These are phyloP conservation scores for Aschersonia sp. DNA, from an alignment of 2,329 filamentous ascomycete species.

Conservation along the genomic window DNA sequence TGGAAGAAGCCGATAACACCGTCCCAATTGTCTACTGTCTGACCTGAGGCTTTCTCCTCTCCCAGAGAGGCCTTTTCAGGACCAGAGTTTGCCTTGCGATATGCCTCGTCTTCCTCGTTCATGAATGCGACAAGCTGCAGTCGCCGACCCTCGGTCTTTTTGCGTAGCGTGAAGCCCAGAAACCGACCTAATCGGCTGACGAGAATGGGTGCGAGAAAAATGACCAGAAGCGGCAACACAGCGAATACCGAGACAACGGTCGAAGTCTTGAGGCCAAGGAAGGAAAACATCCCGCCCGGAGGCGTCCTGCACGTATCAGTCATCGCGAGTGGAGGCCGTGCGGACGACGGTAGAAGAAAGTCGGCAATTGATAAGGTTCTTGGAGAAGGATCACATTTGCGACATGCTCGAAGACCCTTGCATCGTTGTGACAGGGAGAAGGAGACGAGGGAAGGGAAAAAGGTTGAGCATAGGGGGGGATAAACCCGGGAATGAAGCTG, in stretches of 20 bases:
- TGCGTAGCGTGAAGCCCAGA: slow-evolving; percentile 46
- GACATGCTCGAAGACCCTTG: not conserved
- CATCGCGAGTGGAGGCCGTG: slow-evolving; percentile 4
- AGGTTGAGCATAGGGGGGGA: not conserved
- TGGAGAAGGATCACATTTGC: not conserved
- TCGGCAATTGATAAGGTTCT: not conserved
- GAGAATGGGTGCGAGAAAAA: slow-evolving; percentile 13
- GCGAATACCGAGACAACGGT: slow-evolving; percentile 10
- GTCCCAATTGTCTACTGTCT: slow-evolving; percentile 48
- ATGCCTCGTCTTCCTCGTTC: slow-evolving; percentile 28
- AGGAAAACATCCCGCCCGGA: slow-evolving; percentile 6
- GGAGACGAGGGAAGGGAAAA: not conserved
- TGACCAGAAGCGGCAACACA: slow-evolving; percentile 8
- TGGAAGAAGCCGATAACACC: slow-evolving; percentile 94
- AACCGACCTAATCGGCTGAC: slow-evolving; percentile 21
- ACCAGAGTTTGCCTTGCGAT: slow-evolving; percentile 16
- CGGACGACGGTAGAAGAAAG: not conserved
- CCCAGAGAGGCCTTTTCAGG: slow-evolving; percentile 32
- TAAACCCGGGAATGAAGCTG: not conserved
- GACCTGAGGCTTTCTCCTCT: slow-evolving; percentile 49
- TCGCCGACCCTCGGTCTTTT: slow-evolving; percentile 48
- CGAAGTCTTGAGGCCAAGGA: not conserved
- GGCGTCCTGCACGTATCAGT: slow-evolving; percentile 15
- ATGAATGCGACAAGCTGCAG: slow-evolving; percentile 40
- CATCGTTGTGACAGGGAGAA: not conserved